Percentiles rank a stretch among this genome's conserved stretches.
phyloP scores from a whole-genome alignment of 108 stramenopile genomes.

The Conticribra guillardii region DNA sequence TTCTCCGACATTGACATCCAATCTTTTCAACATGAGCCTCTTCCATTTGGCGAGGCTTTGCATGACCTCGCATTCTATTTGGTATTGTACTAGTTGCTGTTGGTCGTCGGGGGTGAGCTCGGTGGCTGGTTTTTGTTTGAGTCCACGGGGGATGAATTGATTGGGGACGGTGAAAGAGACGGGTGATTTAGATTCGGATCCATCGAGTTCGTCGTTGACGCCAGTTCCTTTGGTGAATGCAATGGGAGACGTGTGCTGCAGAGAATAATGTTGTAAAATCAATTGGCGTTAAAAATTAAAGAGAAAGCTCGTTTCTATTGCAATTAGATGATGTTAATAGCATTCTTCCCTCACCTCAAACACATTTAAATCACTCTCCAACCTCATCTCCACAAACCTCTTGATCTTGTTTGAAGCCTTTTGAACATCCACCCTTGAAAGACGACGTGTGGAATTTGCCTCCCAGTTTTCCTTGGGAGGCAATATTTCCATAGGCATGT shows the following conservation, averaged over 20 bases:
- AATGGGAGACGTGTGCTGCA: constrained; percentile 47
- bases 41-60: constrained; percentile 65
- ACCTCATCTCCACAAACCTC: constrained; percentile 42
- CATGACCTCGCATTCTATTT: constrained; percentile 50
- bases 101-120: constrained; percentile 19
- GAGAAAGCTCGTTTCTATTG: too few relatives aligned
- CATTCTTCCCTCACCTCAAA: constrained; percentile 29
- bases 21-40: constrained; percentile 50
- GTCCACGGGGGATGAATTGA: constrained; percentile 43
- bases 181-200: constrained; percentile 43
- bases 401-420: constrained; percentile 44
- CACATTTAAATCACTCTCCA: constrained; percentile 49
- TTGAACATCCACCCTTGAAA: constrained; percentile 46
- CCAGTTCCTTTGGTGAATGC: constrained; percentile 49
- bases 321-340: too few relatives aligned
- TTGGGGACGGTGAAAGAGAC: constrained; percentile 48
- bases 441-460: constrained; percentile 45
- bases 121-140: constrained; percentile 12
- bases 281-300: too few relatives aligned
- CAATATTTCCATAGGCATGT: constrained; percentile 25
- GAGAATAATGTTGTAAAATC: constrained; percentile 4
- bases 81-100: constrained; percentile 5
- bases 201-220: constrained; percentile 64
- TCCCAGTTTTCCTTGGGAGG: constrained; percentile 38
- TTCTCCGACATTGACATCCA: constrained; percentile 42